Conservation (phyloP, 371 early-diverging fungal genomes). For the Conidiobolus incongruus region DNA sequence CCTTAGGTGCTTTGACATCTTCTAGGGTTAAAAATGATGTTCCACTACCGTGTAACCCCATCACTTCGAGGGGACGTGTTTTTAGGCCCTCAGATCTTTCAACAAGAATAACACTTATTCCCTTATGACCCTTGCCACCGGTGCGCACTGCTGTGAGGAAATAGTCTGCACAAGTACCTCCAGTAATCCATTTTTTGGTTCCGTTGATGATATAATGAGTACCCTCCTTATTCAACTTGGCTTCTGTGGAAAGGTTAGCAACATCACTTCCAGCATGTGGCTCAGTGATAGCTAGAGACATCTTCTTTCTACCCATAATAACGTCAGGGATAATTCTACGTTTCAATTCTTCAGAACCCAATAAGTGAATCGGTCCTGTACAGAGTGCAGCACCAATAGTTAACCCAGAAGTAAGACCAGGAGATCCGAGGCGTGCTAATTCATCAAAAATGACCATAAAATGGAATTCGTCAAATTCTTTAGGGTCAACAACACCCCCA, state of each 20-base stretch:
- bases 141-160: slow-evolving; percentile 45
- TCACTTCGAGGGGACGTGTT: slow-evolving; percentile 58
- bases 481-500: slow-evolving; percentile 17
- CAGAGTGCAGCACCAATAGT: slow-evolving; percentile 44
- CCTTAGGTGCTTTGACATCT: slow-evolving; percentile 66
- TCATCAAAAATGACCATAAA: slow-evolving; percentile 55
- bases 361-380: slow-evolving; percentile 53
- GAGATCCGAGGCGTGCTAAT: slow-evolving; percentile 57
- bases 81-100: slow-evolving; percentile 63
- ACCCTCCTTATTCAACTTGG: slow-evolving; percentile 52
- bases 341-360: slow-evolving; percentile 41
- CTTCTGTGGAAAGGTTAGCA: slow-evolving; percentile 43
- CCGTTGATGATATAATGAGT: slow-evolving; percentile 48
- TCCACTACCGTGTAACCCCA: slow-evolving; percentile 62
- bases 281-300: slow-evolving; percentile 52
- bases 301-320: slow-evolving; percentile 46
- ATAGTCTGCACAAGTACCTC: slow-evolving; percentile 62
- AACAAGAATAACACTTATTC: slow-evolving; percentile 49
- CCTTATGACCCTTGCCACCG: slow-evolving; percentile 59
- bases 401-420: slow-evolving; percentile 65
- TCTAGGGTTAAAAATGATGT: slow-evolving; percentile 50
- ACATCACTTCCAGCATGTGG: too few relatives aligned
- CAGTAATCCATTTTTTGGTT: slow-evolving; percentile 75
- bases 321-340: slow-evolving; percentile 39
- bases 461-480: slow-evolving; percentile 60